These are phyloP conservation scores for Trichocladium antarcticum DNA, from an alignment of 495 filamentous ascomycete genomes.

Conservation along the genomic window DNA sequence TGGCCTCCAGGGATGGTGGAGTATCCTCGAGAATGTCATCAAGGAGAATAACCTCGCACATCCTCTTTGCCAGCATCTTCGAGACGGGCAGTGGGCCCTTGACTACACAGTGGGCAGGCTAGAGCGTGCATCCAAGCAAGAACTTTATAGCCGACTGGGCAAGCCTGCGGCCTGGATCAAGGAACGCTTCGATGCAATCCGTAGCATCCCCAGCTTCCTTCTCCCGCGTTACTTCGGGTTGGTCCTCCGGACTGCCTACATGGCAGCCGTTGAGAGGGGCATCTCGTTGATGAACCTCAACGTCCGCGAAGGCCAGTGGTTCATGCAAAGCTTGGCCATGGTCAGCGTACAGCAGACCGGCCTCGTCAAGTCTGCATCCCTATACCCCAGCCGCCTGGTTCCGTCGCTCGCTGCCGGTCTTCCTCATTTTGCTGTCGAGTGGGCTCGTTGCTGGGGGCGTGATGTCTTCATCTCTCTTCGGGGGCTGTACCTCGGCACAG, in stretches of 20 bases:
- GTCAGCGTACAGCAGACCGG: conserved; percentile 85
- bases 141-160: conserved; percentile 47
- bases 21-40: conserved; percentile 73
- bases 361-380: conserved; percentile 73
- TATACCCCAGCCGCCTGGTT: conserved; percentile 75
- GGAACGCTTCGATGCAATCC: conserved; percentile 72
- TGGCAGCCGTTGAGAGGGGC: conserved; percentile 64
- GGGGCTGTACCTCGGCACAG: conserved; percentile 79
- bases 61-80: conserved; percentile 82
- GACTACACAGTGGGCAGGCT: conserved; percentile 77
- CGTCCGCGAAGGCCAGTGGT: conserved; percentile 68
- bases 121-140: conserved; percentile 54
- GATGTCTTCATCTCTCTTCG: conserved; percentile 94
- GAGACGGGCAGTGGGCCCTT: conserved; percentile 87
- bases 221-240: conserved; percentile 89
- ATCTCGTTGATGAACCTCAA: conserved; percentile 68
- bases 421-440: conserved; percentile 87
- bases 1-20: conserved; percentile 98
- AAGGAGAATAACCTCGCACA: conserved; percentile 85
- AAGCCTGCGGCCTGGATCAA: conserved; percentile 67
- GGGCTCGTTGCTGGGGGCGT: conserved; percentile 94
- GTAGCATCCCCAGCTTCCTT: conserved; percentile 75
- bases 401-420: conserved; percentile 86
- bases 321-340: conserved; percentile 76
- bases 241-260: conserved; percentile 75